Base-by-base conservation (phyloP, 1,284 basidiomycete species). In the Ustilago curta region DNA sequence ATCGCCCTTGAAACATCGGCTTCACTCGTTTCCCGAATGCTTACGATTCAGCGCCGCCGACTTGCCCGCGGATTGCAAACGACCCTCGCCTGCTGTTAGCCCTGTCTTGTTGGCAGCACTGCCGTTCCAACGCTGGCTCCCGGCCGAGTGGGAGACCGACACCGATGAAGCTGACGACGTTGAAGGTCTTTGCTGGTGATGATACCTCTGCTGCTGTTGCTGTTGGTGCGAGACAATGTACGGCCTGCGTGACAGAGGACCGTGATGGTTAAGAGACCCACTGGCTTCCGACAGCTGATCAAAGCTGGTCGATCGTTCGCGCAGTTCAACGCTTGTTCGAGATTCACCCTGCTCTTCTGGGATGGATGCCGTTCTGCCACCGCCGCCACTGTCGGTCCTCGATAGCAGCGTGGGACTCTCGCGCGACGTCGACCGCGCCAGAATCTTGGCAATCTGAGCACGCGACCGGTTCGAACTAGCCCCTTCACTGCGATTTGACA, bases 391-490 rank as follows among this genome's bases (percentile, higher is more conserved):
- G 45, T 59, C 48, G 6, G 50, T 55, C 14, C 66, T 39, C 37
- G 27, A 21, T 12, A 68, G 37, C 8, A 29, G n/a, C 12, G 44
- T 50, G 2, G 63, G 31, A 25, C 62, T 61, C 11, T 65, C 54
- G 11, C 69, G 54, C 14, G 59, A 60, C 18, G 70, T 66, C 1
- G 79, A 80, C 5, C 79, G 43, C 1, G 77, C 73, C 1, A 80
- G 50, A 37, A 80, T 80, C 67, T 80, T 76, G 16, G 79, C 79
- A 21, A 80, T 78, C 39, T 80, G 76, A 16, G 74, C 72, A 9
- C 67, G 60, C 4, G 73, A 71, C 4, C 69, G 56, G 18, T 54
- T 61, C 2, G 61, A 58, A 16, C 56, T 50, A 0, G 53, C 48
- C 5, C 69, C 71, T 50, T 62, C 69, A 39, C 62, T 58, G 9